These are phyloP conservation scores for Gynostemma pentaphyllum DNA, from an alignment of 306 rosid species.

Conservation along the genomic window DNA sequence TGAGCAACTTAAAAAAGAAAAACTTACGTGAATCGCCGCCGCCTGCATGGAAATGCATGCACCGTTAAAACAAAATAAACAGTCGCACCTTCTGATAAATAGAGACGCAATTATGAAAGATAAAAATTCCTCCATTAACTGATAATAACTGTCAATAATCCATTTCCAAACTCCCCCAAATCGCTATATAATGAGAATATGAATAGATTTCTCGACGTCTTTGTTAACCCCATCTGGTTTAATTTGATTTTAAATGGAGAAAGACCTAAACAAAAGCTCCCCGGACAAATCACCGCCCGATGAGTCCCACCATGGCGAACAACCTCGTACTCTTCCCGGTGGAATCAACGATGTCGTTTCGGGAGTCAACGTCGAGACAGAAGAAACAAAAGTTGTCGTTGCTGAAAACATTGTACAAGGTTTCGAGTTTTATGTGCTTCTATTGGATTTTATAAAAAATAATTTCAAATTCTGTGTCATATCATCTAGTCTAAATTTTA, in stretches of 20 bases:
- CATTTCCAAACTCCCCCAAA: too few relatives aligned
- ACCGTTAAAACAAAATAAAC: too few relatives aligned
- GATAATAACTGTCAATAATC: not conserved
- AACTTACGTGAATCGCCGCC: too few relatives aligned
- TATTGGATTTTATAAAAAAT: too few relatives aligned
- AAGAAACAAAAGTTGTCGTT: not conserved
- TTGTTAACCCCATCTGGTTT: slow-evolving; percentile 1
- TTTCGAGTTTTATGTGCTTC: too few relatives aligned
- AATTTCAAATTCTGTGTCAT: too few relatives aligned
- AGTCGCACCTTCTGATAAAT: too few relatives aligned
- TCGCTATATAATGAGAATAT: too few relatives aligned
- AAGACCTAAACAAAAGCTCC: not conserved
- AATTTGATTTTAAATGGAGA: not conserved
- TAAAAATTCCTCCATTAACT: not conserved
- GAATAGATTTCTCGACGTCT: not conserved
- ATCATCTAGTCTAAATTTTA: too few relatives aligned
- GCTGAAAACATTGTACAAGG: not conserved
- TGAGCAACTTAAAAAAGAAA: too few relatives aligned
- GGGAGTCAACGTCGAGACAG: not conserved
- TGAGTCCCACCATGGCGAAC: not conserved
- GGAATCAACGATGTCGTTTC: not conserved
- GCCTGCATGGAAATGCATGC: too few relatives aligned
- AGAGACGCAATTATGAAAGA: too few relatives aligned
- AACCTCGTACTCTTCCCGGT: not conserved
- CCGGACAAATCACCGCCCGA: not conserved